phyloP scores from a whole-genome alignment of 2,329 filamentous ascomycete genomes.

The Penicillium expansum region DNA sequence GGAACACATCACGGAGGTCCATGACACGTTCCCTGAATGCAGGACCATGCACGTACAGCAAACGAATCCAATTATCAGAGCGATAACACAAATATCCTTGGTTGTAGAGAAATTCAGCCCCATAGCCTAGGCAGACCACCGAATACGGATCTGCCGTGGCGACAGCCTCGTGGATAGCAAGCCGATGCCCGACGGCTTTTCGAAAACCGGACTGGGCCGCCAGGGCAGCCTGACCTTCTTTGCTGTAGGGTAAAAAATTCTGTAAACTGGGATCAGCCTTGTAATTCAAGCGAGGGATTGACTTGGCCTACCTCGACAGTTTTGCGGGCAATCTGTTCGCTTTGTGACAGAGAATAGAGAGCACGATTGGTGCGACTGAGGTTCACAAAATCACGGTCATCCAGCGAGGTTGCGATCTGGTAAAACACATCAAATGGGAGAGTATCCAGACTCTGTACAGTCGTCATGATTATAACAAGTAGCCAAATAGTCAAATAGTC shows the following conservation, averaged over 20 bases:
- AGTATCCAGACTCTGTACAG: slow-evolving; percentile 35
- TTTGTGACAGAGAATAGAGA: slow-evolving; percentile 52
- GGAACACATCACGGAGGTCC: slow-evolving; percentile 49
- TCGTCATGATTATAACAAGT: slow-evolving; percentile 3
- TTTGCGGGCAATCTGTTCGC: slow-evolving; percentile 57
- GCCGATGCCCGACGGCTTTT: slow-evolving; percentile 57
- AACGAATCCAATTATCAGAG: slow-evolving; percentile 51
- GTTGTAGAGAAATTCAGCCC: slow-evolving; percentile 60
- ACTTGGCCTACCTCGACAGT: slow-evolving; percentile 53
- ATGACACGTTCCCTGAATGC: slow-evolving; percentile 55
- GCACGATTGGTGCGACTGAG: slow-evolving; percentile 54
- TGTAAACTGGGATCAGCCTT: slow-evolving; percentile 26
- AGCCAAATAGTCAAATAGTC: background rate
- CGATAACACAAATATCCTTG: slow-evolving; percentile 66
- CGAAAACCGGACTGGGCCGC: slow-evolving; percentile 46
- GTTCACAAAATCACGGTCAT: slow-evolving; percentile 58
- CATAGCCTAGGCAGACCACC: slow-evolving; percentile 58
- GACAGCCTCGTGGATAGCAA: slow-evolving; percentile 61
- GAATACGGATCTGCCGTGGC: slow-evolving; percentile 62
- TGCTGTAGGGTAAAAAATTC: slow-evolving; percentile 44
- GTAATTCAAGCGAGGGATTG: background rate
- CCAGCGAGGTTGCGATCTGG: slow-evolving; percentile 55
- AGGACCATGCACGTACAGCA: slow-evolving; percentile 58
- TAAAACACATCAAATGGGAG: slow-evolving; percentile 66
- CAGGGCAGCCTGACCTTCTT: slow-evolving; percentile 45